phyloP scores from a whole-genome alignment of 768 basidiomycete species.

The Panaeolus cyanescens region DNA sequence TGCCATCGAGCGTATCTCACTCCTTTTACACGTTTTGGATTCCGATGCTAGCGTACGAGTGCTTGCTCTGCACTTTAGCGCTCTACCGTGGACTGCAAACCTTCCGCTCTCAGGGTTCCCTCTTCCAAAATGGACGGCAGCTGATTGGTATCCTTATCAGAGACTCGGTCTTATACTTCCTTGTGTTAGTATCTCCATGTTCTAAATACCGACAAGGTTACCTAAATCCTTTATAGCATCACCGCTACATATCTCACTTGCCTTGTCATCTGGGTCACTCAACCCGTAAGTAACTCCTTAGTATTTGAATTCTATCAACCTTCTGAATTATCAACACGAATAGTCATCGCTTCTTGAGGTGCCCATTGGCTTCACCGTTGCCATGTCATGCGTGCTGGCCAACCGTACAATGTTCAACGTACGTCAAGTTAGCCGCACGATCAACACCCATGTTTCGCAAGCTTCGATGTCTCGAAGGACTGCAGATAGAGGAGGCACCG shows the following conservation, averaged over 20 bases:
- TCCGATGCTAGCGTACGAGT: constrained; percentile 57
- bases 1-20: constrained; percentile 35
- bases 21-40: constrained; percentile 63
- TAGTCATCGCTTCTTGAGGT: constrained; percentile 48
- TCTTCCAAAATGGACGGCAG: constrained; percentile 42
- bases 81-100: constrained; percentile 49
- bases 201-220: neutral
- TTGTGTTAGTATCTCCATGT: constrained; percentile 42
- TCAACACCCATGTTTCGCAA: neutral
- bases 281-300: constrained; percentile 27
- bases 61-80: constrained; percentile 50
- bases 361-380: constrained; percentile 60
- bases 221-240: constrained; percentile 37
- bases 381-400: constrained; percentile 57
- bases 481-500: neutral
- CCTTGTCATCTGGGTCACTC: constrained; percentile 41
- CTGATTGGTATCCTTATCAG: constrained; percentile 53
- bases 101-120: constrained; percentile 33
- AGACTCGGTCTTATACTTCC: constrained; percentile 58
- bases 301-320: neutral
- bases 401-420: constrained; percentile 60
- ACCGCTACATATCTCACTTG: constrained; percentile 57
- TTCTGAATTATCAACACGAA: neutral
- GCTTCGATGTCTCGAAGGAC: neutral
- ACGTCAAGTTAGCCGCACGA: constrained; percentile 22